Base-by-base conservation (phyloP, 1,139 yeast species). In the Geotrichum restrictum region DNA sequence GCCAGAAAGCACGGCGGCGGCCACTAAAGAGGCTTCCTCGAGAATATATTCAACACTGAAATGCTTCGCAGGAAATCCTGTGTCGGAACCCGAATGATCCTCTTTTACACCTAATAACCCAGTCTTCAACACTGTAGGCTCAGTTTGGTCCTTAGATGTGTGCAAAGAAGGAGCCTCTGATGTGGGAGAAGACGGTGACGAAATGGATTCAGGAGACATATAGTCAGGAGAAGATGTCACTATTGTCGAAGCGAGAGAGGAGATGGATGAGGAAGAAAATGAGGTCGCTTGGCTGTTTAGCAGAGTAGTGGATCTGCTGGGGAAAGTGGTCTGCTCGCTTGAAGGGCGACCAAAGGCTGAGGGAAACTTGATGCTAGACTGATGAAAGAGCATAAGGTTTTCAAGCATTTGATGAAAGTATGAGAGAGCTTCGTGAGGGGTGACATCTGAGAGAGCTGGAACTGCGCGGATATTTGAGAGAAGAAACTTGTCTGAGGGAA, bases 391-490 rank as follows among this genome's bases (percentile, higher is more conserved):
- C 29, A 49, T 36, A 16, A 49, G 36, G 37, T 49, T 49, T n/a
- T 49, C 56, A 29, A 62, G 53, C 36, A 61, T 53, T 48, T 61
- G 62, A 42, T 59, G 56, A 29, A 62, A 49, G 47, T 57, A 61
- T 22, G 55, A 59, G 45, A 62, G 47, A 11, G 66, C 65, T 45
- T 59, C 56, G 8, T 56, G 56, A 5, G 64, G 55, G 1, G 57
- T 45, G 27, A 62, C 55, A 3, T 56, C 42, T 33, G 47, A 44
- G n/a, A 62, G 48, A 16, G 54, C 58, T 1, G 64, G 64, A 29
- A 59, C 52, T 11, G 47, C 37, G 24, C 39, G 16, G 3, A 49
- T 49, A 18, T 45, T 40, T n/a, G 45, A 38, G 13, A 49, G 44
- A 4, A 44, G 27, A 24, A 38, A 44, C 16, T 33, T 39, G 22